Evolutionary conservation across 192 early-diverging fungal species (phyloP).

Genomic region (Coemansia sp.): DNA sequence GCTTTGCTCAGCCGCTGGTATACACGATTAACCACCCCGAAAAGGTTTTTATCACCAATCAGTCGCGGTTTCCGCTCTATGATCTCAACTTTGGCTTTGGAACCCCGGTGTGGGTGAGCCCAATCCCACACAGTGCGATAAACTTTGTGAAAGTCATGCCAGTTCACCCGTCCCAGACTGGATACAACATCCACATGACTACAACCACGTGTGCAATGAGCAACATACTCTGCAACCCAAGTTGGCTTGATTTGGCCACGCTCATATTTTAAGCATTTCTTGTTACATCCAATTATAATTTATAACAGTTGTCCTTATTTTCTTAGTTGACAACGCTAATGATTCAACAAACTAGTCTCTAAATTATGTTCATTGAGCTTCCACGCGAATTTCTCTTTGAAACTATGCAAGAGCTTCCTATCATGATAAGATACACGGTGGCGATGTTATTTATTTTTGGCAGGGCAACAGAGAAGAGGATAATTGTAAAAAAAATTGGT

Average conservation of each 20-base stretch:
- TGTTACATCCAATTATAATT: too few species aligned
- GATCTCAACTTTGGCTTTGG: constrained; percentile 30
- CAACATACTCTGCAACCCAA: not conserved
- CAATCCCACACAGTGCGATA: constrained; percentile 5
- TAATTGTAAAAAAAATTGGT: too few species aligned
- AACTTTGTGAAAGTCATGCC: constrained; percentile 1
- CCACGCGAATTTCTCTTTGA: too few species aligned
- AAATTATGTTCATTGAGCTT: too few species aligned
- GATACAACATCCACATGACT: constrained; percentile 20
- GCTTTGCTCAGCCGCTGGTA: constrained; percentile 12
- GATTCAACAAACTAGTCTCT: too few species aligned
- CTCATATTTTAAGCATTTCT: not conserved
- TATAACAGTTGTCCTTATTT: too few species aligned
- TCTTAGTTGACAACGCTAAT: too few species aligned
- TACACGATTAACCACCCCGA: constrained; percentile 9
- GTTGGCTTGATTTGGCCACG: constrained; percentile 5
- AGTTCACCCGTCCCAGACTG: constrained; percentile 4
- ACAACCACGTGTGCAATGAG: constrained; percentile 5
- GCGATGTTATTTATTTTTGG: too few species aligned
- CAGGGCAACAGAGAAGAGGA: too few species aligned
- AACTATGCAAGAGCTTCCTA: too few species aligned
- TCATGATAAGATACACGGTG: too few species aligned
- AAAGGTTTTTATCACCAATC: constrained; percentile 22
- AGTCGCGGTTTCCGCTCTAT: constrained; percentile 27
- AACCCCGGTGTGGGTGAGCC: constrained; percentile 19